Percentiles rank a stretch among this genome's conserved stretches.
These are phyloP conservation scores for Aaosphaeria pasadenensis DNA, from an alignment of 2,329 filamentous ascomycete species.

Conservation along the genomic window DNA sequence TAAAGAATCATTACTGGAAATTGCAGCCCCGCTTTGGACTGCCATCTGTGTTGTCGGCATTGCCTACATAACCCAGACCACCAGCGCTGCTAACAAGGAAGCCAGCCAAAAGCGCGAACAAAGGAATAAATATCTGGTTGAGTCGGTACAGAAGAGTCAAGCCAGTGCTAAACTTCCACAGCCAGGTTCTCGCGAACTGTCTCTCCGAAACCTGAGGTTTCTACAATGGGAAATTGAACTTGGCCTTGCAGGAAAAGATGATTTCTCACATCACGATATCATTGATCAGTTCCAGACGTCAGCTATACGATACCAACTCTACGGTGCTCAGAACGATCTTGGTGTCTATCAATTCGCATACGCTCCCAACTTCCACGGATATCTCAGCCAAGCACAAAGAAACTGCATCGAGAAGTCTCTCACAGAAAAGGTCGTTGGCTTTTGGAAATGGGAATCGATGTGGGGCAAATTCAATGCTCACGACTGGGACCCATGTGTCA, in stretches of 20 bases:
- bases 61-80: constrained; percentile 3
- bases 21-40: constrained; percentile 5
- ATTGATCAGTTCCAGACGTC: constrained; percentile 18
- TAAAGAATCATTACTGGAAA: constrained; percentile 6
- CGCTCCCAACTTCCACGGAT: constrained; percentile 14
- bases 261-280: constrained; percentile 13
- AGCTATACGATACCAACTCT: constrained; percentile 15
- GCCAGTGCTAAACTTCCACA: background rate
- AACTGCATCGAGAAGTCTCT: constrained; percentile 13
- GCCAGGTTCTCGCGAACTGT: constrained; percentile 8
- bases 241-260: constrained; percentile 9
- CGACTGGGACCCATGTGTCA: constrained; percentile 10
- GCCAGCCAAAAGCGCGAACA: constrained; percentile 5
- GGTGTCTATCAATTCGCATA: constrained; percentile 7
- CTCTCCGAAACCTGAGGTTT: constrained; percentile 7
- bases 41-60: constrained; percentile 3
- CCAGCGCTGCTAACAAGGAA: background rate
- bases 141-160: constrained; percentile 5
- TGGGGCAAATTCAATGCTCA: constrained; percentile 12
- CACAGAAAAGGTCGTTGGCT: constrained; percentile 10
- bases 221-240: constrained; percentile 12
- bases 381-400: constrained; percentile 7
- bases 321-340: constrained; percentile 7
- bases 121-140: constrained; percentile 9
- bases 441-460: constrained; percentile 16